These are phyloP conservation scores for Ogataea siamensis DNA, from an alignment of 805 yeast genomes.

Conservation along the genomic window DNA sequence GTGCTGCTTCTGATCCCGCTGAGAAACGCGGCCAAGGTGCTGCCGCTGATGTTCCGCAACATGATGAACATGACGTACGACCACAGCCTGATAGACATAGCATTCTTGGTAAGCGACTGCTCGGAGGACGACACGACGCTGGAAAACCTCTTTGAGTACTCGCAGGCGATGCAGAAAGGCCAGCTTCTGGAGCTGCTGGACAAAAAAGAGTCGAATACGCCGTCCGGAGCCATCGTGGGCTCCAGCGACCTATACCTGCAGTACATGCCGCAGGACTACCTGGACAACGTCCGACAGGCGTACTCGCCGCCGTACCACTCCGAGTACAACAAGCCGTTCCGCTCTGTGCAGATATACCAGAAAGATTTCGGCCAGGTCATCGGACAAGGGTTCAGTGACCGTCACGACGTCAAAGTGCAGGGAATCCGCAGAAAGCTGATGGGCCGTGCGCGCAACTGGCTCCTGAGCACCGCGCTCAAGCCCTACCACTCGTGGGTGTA, in stretches of 20 bases:
- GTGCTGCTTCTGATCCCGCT: constrained; percentile 72
- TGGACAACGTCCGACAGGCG: constrained; percentile 53
- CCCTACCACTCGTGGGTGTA: constrained; percentile 90
- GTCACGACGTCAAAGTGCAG: constrained; percentile 84
- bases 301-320: constrained; percentile 66
- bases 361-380: constrained; percentile 82
- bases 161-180: constrained; percentile 69
- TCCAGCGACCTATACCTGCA: constrained; percentile 61
- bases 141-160: constrained; percentile 61
- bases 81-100: constrained; percentile 74
- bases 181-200: constrained; percentile 51
- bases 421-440: constrained; percentile 79
- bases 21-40: constrained; percentile 72
- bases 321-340: constrained; percentile 64
- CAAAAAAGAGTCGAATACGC: constrained; percentile 37
- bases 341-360: constrained; percentile 75
- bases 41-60: constrained; percentile 81
- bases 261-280: constrained; percentile 65
- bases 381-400: constrained; percentile 80
- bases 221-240: constrained; percentile 43
- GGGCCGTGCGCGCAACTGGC: constrained; percentile 89
- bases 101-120: constrained; percentile 79
- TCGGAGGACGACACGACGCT: constrained; percentile 63
- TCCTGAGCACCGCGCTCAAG: constrained; percentile 66
- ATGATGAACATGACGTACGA: constrained; percentile 85